phyloP scores from a whole-genome alignment of 768 basidiomycete species.

The Kwoniella dendrophila region DNA sequence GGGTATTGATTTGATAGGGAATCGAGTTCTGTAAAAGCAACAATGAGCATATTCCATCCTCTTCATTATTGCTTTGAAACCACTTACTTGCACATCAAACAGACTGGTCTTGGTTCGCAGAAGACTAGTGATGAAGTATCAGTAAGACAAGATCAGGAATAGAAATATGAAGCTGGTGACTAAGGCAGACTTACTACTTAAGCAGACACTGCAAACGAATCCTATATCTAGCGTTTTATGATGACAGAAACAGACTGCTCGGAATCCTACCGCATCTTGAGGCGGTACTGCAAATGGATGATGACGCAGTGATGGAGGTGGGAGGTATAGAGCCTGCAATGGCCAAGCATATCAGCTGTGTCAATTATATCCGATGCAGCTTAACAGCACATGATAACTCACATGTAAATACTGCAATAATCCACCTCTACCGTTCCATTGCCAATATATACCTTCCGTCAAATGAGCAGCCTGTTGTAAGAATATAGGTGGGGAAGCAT shows the following conservation, averaged over 20 bases:
- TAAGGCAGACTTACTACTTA: constrained; percentile 72
- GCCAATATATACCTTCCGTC: constrained; percentile 90
- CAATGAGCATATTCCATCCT: constrained; percentile 1
- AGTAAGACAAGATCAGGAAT: background rate
- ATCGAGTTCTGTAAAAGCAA: constrained; percentile 70
- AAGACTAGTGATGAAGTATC: constrained; percentile 66
- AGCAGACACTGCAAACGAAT: constrained; percentile 97
- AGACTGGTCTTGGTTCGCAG: constrained; percentile 89
- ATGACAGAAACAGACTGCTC: constrained; percentile 98
- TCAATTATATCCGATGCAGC: background rate
- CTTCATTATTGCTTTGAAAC: background rate
- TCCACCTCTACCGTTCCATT: constrained; percentile 54
- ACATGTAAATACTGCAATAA: constrained; percentile 44
- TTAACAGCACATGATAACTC: constrained; percentile 19
- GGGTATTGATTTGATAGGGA: constrained; percentile 85
- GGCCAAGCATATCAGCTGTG: background rate
- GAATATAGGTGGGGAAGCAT: constrained; percentile 71
- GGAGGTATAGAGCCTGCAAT: constrained; percentile 78
- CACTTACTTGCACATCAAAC: constrained; percentile 86
- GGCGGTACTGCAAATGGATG: constrained; percentile 76
- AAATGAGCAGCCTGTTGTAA: constrained; percentile 96
- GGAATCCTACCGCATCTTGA: constrained; percentile 93
- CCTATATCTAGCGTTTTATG: constrained; percentile 95
- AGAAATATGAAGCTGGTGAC: background rate
- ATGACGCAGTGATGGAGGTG: constrained; percentile 70